A percentile compares a stretch with the other conserved stretches of the same genome.
Conservation (phyloP, 129 eudicot genomes). For the Apium graveolens region DNA sequence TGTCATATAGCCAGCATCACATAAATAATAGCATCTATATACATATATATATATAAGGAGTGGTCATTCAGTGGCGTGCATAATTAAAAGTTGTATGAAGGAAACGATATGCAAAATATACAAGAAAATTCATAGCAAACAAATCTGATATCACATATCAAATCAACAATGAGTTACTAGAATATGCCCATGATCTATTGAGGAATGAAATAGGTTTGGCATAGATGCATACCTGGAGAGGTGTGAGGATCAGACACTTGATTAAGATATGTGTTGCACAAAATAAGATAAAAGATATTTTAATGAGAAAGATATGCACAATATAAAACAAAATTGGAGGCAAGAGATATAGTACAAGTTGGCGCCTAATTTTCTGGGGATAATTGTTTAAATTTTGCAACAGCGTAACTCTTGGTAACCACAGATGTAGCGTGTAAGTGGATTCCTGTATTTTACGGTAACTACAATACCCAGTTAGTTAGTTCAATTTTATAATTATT, state of each 20-base stretch:
- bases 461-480: not conserved
- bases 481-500: too few relatives aligned
- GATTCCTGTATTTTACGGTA: not conserved
- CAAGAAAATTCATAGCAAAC: too few relatives aligned
- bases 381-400: too few relatives aligned
- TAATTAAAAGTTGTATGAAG: too few relatives aligned
- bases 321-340: not conserved
- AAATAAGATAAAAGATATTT: not conserved
- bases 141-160: not conserved
- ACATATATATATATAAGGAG: too few relatives aligned
- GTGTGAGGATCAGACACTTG: not conserved
- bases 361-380: not conserved
- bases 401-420: not conserved
- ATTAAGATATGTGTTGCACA: not conserved
- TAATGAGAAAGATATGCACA: not conserved
- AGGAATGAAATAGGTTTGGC: not conserved
- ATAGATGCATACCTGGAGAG: not conserved
- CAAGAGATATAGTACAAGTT: too few relatives aligned
- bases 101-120: too few relatives aligned
- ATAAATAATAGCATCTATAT: too few relatives aligned
- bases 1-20: not conserved
- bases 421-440: not conserved
- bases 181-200: not conserved
- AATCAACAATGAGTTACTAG: not conserved
- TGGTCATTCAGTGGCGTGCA: too few relatives aligned